Evolutionary conservation across 2,329 filamentous ascomycete species (phyloP).

Genomic region (Furcasterigmium sp.): DNA sequence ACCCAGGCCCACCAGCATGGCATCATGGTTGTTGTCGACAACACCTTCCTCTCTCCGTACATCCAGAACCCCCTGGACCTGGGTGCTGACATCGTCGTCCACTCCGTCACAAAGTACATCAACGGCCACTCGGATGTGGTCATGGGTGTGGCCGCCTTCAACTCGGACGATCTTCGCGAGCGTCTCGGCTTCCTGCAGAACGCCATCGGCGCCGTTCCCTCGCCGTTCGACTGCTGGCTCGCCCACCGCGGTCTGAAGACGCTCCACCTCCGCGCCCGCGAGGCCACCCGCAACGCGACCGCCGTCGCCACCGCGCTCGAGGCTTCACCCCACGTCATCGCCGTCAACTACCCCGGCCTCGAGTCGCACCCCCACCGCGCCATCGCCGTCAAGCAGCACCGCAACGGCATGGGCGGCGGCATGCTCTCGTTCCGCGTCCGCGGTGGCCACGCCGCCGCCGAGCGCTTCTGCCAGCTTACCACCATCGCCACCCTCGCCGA

Average conservation of each 20-base stretch:
- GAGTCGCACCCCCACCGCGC: constrained; percentile 79
- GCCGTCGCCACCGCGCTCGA: constrained; percentile 73
- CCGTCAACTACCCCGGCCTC: constrained; percentile 93
- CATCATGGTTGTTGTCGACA: constrained; percentile 96
- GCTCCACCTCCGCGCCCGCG: constrained; percentile 83
- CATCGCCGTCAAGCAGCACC: constrained; percentile 87
- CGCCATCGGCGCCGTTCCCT: constrained; percentile 91
- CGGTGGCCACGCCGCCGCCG: constrained; percentile 79
- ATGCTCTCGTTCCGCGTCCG: constrained; percentile 96
- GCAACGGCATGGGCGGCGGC: constrained; percentile 88
- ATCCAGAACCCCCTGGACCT: constrained; percentile 94
- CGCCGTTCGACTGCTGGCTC: constrained; percentile 95
- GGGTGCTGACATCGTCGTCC: constrained; percentile 93
- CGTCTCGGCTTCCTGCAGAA: constrained; percentile 91
- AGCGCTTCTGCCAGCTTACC: constrained; percentile 86
- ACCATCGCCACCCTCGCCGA: constrained; percentile 91
- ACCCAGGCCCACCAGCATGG: constrained; percentile 80
- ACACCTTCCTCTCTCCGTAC: constrained; percentile 96
- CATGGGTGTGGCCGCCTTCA: constrained; percentile 96
- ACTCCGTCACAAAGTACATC: constrained; percentile 98
- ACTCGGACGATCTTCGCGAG: constrained; percentile 71
- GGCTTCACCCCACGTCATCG: constrained; percentile 72
- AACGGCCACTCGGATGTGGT: constrained; percentile 96
- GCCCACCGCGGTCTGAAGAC: constrained; percentile 97
- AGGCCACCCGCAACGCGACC: constrained; percentile 77